phyloP scores from a whole-genome alignment of 108 stramenopile species.

The Cyclotella atomus region DNA sequence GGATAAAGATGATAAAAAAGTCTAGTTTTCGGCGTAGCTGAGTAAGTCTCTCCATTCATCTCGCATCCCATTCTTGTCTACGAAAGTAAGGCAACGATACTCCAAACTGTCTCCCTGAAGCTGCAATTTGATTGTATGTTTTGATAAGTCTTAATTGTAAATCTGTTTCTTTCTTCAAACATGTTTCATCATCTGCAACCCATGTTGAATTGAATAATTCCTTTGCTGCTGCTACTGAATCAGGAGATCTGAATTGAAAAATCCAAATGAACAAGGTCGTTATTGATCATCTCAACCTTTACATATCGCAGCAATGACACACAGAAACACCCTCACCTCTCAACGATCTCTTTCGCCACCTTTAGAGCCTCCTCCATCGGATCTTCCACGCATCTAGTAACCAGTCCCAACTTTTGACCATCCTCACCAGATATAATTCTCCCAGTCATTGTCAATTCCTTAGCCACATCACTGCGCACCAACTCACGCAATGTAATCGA shows the following conservation, averaged over 20 bases:
- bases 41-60: constrained; percentile 1
- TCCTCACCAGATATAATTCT: constrained; percentile 72
- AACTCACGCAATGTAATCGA: constrained; percentile 76
- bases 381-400: constrained; percentile 81
- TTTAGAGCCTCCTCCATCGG: constrained; percentile 75
- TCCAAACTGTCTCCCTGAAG: constrained; percentile 78
- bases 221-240: constrained; percentile 84
- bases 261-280: neutral
- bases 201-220: constrained; percentile 82
- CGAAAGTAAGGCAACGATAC: constrained; percentile 74
- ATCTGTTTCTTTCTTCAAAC: constrained; percentile 71
- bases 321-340: constrained; percentile 25
- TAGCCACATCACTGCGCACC: constrained; percentile 79
- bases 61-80: constrained; percentile 44
- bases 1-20: too few species aligned
- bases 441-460: constrained; percentile 90
- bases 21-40: neutral
- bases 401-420: constrained; percentile 71
- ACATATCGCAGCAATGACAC: too few species aligned
- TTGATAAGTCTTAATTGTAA: constrained; percentile 71
- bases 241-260: constrained; percentile 64
- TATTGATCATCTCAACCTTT: too few species aligned
- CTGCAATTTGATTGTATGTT: constrained; percentile 88
- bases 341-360: constrained; percentile 67
- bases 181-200: constrained; percentile 63